Conservation (phyloP, 2,329 filamentous ascomycete genomes). For the Neopestalotiopsis sp. region DNA sequence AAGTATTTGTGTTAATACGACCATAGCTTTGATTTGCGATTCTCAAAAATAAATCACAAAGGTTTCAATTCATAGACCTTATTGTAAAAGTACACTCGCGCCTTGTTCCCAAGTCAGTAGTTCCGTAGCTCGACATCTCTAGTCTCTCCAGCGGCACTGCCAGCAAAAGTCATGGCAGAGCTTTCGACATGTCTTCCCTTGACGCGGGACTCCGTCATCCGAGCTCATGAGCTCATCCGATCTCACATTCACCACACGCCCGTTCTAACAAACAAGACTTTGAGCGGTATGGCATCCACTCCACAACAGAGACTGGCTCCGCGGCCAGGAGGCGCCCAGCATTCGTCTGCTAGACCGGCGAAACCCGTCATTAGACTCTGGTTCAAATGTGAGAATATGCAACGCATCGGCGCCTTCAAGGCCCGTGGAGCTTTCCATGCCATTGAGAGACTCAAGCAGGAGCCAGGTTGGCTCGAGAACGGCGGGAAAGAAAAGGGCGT, state of each 20-base stretch:
- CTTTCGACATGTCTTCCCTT: slow-evolving; percentile 64
- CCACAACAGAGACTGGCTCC: background rate
- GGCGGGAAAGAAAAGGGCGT: slow-evolving; percentile 71
- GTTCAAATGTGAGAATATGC: slow-evolving; percentile 96
- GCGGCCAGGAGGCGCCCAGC: slow-evolving; percentile 40
- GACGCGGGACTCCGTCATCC: slow-evolving; percentile 71
- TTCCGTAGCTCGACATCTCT: background rate
- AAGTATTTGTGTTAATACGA: background rate
- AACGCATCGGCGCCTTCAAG: slow-evolving; percentile 92
- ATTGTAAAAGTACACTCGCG: background rate
- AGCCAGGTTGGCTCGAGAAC: slow-evolving; percentile 64
- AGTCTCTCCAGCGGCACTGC: background rate
- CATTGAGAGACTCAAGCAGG: slow-evolving; percentile 67
- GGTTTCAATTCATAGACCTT: background rate
- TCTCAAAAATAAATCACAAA: background rate
- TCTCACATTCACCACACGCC: slow-evolving; percentile 83
- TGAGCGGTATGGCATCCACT: background rate
- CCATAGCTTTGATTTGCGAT: background rate
- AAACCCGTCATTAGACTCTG: slow-evolving; percentile 73
- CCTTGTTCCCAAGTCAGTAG: background rate
- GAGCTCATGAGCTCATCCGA: slow-evolving; percentile 75
- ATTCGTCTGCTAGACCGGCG: slow-evolving; percentile 51
- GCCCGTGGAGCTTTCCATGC: slow-evolving; percentile 91
- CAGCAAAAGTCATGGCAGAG: slow-evolving; percentile 52
- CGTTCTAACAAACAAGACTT: slow-evolving; percentile 68